Conservation (phyloP, 2,329 filamentous ascomycete species). For the Chrysosporium keratinophilum region DNA sequence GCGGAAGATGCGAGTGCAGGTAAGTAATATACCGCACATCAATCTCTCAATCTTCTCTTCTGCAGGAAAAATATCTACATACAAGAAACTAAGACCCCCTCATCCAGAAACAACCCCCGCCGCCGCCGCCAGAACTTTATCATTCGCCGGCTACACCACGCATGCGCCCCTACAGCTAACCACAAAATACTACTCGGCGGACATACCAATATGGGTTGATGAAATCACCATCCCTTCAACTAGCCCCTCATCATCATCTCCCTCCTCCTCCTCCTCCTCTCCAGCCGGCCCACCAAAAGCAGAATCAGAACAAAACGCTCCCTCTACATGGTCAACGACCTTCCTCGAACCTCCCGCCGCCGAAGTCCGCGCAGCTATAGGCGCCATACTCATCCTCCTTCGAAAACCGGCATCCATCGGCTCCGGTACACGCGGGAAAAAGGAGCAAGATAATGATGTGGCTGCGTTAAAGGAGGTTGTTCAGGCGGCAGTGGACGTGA, state of each 20-base stretch:
- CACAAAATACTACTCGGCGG: slow-evolving; percentile 37
- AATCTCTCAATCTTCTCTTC: no score
- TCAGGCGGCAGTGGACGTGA: slow-evolving; percentile 30
- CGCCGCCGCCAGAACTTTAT: slow-evolving; percentile 7
- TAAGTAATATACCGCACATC: slow-evolving; percentile 1
- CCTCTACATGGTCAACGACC: slow-evolving; percentile 29
- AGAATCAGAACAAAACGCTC: slow-evolving; percentile 1
- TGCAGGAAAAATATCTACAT: no score
- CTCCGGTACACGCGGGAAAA: slow-evolving; percentile 1
- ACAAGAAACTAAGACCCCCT: no score
- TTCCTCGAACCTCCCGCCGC: slow-evolving; percentile 34
- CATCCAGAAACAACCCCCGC: slow-evolving; percentile 7
- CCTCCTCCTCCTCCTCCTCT: neutral
- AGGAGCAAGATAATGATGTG: slow-evolving; percentile 18
- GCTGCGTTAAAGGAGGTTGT: slow-evolving; percentile 26
- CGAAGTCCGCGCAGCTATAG: slow-evolving; percentile 38
- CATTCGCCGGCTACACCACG: slow-evolving; percentile 39
- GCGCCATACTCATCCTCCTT: slow-evolving; percentile 33
- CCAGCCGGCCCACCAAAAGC: neutral
- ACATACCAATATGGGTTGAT: slow-evolving; percentile 40
- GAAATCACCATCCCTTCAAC: slow-evolving; percentile 28
- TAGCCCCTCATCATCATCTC: neutral
- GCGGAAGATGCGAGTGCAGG: neutral
- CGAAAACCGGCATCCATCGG: slow-evolving; percentile 20
- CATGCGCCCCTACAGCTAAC: slow-evolving; percentile 33